These are phyloP conservation scores for Melaleuca quinquenervia DNA, from an alignment of 345 rosid species.

Conservation along the genomic window DNA sequence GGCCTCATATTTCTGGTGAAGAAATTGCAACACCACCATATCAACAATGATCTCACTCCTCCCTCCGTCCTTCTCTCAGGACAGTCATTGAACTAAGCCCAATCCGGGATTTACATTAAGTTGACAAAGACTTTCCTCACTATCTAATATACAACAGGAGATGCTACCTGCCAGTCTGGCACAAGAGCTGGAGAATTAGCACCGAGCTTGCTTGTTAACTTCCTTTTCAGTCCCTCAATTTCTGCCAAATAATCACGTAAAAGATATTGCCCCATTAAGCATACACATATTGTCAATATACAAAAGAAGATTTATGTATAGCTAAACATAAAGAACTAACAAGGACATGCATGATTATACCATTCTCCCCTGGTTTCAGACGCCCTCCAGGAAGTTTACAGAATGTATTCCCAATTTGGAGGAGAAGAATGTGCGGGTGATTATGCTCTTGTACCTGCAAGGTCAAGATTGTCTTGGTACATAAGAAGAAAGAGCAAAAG, in stretches of 20 bases:
- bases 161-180: conserved; percentile 87
- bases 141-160: background rate
- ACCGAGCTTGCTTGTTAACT: conserved; percentile 93
- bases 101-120: background rate
- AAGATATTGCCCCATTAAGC: background rate
- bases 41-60: background rate
- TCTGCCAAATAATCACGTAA: conserved; percentile 22
- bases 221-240: conserved; percentile 88
- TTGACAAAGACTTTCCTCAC: background rate
- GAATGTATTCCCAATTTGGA: conserved; percentile 93
- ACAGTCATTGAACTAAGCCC: background rate
- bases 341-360: conserved; percentile 15
- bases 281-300: background rate
- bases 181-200: conserved; percentile 84
- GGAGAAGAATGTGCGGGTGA: conserved; percentile 93
- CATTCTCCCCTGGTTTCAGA: conserved; percentile 93
- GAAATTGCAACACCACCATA: background rate
- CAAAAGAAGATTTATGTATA: background rate
- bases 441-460: conserved; percentile 95
- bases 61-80: background rate
- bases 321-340: background rate
- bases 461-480: background rate
- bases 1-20: background rate
- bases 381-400: conserved; percentile 99
- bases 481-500: background rate